Conservation (phyloP, 2,329 filamentous ascomycete species). For the Dichotomopilus funicola region DNA sequence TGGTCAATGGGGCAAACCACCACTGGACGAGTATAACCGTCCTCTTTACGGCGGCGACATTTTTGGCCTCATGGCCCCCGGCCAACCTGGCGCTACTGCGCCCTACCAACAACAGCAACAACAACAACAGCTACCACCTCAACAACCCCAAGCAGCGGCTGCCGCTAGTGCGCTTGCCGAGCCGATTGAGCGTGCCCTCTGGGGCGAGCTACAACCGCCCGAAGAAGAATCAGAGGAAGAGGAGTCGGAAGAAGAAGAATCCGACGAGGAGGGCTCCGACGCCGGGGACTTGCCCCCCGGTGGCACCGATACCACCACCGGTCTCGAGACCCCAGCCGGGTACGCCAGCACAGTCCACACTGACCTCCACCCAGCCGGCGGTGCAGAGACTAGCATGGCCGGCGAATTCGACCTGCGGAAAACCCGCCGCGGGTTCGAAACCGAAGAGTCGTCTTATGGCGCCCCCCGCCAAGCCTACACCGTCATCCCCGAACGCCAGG, state of each 20-base stretch:
- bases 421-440: slow-evolving; percentile 75
- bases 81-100: slow-evolving; percentile 22
- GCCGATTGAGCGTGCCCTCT: slow-evolving; percentile 77
- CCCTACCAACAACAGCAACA: slow-evolving; percentile 16
- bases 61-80: slow-evolving; percentile 62
- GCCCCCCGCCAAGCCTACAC: slow-evolving; percentile 74
- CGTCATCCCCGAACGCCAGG: slow-evolving; percentile 81
- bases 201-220: slow-evolving; percentile 83
- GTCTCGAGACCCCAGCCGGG: slow-evolving; percentile 74
- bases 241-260: slow-evolving; percentile 62
- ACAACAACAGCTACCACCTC: slow-evolving; percentile 17
- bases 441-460: slow-evolving; percentile 60
- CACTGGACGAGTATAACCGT: slow-evolving; percentile 85
- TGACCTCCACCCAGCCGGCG: slow-evolving; percentile 67
- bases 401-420: slow-evolving; percentile 92
- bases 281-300: slow-evolving; percentile 57
- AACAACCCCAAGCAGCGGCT: slow-evolving; percentile 18
- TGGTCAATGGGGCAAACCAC: slow-evolving; percentile 92
- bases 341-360: slow-evolving; percentile 74
- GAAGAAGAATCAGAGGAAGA: slow-evolving; percentile 65
- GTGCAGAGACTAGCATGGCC: slow-evolving; percentile 64
- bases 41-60: slow-evolving; percentile 92
- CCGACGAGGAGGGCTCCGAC: slow-evolving; percentile 56
- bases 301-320: slow-evolving; percentile 67
- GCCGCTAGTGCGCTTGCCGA: slow-evolving; percentile 50